Conservation (phyloP, 345 rosid species). For the Eucalyptus cloeziana region DNA sequence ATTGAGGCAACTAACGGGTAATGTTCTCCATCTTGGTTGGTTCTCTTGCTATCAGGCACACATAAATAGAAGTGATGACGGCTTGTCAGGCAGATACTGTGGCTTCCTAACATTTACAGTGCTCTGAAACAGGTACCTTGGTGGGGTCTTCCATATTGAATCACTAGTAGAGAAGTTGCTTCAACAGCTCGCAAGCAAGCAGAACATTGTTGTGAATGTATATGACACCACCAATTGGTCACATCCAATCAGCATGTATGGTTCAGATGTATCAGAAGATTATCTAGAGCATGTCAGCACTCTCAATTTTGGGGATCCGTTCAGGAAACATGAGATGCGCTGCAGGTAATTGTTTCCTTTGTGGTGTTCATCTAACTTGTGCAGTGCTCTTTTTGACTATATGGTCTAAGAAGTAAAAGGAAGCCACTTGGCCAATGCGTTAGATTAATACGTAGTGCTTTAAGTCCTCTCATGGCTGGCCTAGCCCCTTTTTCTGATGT, state of each 20-base stretch:
- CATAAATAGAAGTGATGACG: background rate
- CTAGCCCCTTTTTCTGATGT: background rate
- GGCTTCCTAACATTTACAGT: background rate
- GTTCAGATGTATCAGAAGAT: conserved; percentile 49
- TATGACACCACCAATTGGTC: conserved; percentile 65
- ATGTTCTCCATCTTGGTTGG: background rate
- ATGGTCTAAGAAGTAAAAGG: background rate
- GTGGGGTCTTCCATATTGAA: conserved; percentile 88
- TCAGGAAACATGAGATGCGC: conserved; percentile 88
- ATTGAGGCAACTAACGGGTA: conserved; percentile 86
- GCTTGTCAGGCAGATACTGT: background rate
- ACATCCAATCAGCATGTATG: conserved; percentile 89
- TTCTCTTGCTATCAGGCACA: background rate
- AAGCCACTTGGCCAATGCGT: background rate
- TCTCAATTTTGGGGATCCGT: conserved; percentile 94
- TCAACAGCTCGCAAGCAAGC: conserved; percentile 95
- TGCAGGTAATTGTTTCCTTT: conserved; percentile 56
- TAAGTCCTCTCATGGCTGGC: background rate
- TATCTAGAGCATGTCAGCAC: conserved; percentile 48
- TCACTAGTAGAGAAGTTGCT: conserved; percentile 89
- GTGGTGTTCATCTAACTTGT: background rate
- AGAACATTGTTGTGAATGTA: conserved; percentile 84
- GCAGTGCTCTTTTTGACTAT: background rate
- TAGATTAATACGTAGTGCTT: background rate
- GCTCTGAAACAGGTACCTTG: conserved; percentile 59